phyloP scores from a whole-genome alignment of 2,329 filamentous ascomycete genomes.

The Trichophyton verrucosum region DNA sequence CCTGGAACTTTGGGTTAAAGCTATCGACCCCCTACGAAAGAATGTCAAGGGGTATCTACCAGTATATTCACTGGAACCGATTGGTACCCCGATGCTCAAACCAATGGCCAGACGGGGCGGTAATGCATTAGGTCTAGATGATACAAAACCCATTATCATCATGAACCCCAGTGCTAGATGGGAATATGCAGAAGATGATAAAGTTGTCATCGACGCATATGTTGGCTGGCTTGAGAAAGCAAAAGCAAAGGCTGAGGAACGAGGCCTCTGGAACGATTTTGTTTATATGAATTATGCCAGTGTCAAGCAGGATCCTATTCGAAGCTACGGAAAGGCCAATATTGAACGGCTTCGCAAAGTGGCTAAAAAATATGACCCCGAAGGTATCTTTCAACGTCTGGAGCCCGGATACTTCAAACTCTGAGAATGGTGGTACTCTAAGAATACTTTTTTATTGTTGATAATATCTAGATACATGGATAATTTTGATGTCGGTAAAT shows the following conservation, averaged over 20 bases:
- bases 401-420: conserved; percentile 21
- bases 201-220: conserved; percentile 8
- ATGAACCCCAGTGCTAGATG: conserved; percentile 15
- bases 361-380: conserved; percentile 29
- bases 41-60: not conserved
- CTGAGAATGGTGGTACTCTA: not conserved
- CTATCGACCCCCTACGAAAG: not conserved
- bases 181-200: conserved; percentile 17
- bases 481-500: not conserved
- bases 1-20: conserved; percentile 5
- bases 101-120: not conserved
- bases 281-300: conserved; percentile 35
- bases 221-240: conserved; percentile 6
- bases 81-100: not conserved
- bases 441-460: not conserved
- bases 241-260: conserved; percentile 16
- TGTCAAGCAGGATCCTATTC: conserved; percentile 26
- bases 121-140: not conserved
- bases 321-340: conserved; percentile 27
- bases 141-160: conserved; percentile 12
- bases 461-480: not conserved
- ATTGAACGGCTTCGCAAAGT: conserved; percentile 21
- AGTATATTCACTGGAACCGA: not conserved
- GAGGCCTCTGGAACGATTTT: conserved; percentile 17
- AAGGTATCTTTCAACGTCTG: conserved; percentile 25